Evolutionary conservation across 1,139 yeast genomes (phyloP), one percentile per base, ranked within the genome.

Genomic region (Taphrina populina): DNA sequence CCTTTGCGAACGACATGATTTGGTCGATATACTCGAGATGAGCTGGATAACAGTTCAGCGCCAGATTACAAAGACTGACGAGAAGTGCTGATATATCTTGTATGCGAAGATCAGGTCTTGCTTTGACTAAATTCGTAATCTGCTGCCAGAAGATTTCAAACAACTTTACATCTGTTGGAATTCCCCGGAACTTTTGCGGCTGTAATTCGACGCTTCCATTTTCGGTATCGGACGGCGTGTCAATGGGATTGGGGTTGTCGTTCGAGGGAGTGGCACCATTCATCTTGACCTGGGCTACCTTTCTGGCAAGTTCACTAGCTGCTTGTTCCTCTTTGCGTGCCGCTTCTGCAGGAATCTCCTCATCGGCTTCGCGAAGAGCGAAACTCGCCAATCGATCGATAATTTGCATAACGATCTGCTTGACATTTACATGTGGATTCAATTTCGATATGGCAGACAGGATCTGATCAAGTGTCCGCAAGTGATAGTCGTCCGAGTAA

Each of bases 401-500:
- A 64, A 92, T 73, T 0, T 90, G 78, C 21, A 79, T 70, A 20
- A 88, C 76, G 46, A 90, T 77, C 61, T 80, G 83, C 56, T 82
- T 80, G 59, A 84, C 76, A 54, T 82, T 78, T 20, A 88, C 83
- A 56, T 77, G 75, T 1, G 94, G 92, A 65, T 82, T 83, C 61
- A 92, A 74, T 51, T 80, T 73, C 58, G 84, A 76, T 0, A 88
- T 81, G 1, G 86, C 78, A 46, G 77, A 78, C 62, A 92, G 75
- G 61, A 88, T 79, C 35, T 74, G 72, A 55, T 81, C 81, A 62
- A 92, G 73, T 0, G 97, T 87, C 24, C 78, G 77, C 60, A 88
- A 73, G 66, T 92, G 98, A 70, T 84, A 90, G 61, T 85, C 87
- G 64, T 88, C 96, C 0, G 98, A 96, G 71, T 94, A 92, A 1